Evolutionary conservation across 768 basidiomycete genomes (phyloP).

Genomic region (Cystobasidium tubakii): DNA sequence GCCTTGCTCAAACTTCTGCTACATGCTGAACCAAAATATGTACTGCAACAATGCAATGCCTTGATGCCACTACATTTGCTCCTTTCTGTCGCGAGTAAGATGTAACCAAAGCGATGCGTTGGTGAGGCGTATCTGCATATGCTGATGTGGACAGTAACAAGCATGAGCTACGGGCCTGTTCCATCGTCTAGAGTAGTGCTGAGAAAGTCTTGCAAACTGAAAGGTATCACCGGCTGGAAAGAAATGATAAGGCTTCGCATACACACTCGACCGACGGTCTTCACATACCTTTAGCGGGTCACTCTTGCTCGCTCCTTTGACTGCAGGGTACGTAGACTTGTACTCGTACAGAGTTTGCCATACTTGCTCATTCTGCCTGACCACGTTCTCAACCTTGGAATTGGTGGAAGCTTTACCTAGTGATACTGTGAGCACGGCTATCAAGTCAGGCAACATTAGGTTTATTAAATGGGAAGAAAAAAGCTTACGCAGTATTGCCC

Average conservation of each 20-base stretch:
- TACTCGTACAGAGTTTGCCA: conserved; percentile 17
- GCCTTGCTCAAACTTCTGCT: neutral
- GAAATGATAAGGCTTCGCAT: neutral
- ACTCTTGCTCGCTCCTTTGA: conserved; percentile 10
- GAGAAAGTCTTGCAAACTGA: conserved; percentile 17
- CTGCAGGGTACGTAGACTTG: conserved; percentile 19
- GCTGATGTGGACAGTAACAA: no score
- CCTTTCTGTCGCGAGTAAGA: no score
- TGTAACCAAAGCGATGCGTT: no score
- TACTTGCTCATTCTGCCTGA: conserved; percentile 15
- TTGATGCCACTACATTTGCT: no score
- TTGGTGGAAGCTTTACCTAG: conserved; percentile 18
- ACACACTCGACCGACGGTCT: neutral
- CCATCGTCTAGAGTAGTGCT: neutral
- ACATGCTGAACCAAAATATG: neutral
- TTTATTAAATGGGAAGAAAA: no score
- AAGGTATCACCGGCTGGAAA: conserved; percentile 7
- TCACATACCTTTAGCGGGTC: conserved; percentile 17
- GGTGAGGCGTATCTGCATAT: no score
- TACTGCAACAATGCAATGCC: no score
- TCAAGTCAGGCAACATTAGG: neutral
- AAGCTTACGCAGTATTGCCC: conserved; percentile 25
- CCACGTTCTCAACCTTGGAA: conserved; percentile 5
- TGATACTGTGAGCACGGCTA: neutral
- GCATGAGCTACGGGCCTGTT: neutral